Evolutionary conservation across 345 rosid species (phyloP).

Genomic region (Capsella bursapastoris): DNA sequence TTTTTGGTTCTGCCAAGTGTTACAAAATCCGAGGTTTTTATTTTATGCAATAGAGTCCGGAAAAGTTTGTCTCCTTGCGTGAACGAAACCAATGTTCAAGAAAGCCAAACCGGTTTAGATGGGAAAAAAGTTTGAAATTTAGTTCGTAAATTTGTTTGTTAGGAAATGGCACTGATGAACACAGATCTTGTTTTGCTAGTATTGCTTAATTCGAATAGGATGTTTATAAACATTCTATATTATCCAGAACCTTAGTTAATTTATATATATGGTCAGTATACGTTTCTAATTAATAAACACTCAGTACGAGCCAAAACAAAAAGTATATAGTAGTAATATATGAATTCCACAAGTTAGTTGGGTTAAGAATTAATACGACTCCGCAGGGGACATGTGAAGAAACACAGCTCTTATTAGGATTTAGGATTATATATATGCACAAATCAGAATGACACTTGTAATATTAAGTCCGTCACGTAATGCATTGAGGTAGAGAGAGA

Average conservation of each 20-base stretch:
- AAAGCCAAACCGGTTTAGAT: slow-evolving; percentile 29
- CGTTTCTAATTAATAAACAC: not conserved
- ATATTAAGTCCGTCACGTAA: slow-evolving; percentile 35
- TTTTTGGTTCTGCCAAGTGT: slow-evolving; percentile 18
- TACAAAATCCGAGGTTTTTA: slow-evolving; percentile 32
- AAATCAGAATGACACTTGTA: slow-evolving; percentile 44
- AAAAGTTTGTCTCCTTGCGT: slow-evolving; percentile 39
- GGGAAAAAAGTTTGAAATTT: not conserved
- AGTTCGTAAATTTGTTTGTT: slow-evolving; percentile 1
- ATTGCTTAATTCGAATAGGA: slow-evolving; percentile 9
- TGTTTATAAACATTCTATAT: slow-evolving; percentile 43
- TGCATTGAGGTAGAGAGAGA: slow-evolving; percentile 7
- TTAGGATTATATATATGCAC: not conserved
- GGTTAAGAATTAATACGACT: slow-evolving; percentile 33
- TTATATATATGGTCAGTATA: not conserved
- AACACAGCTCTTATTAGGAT: slow-evolving; percentile 35
- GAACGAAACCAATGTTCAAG: slow-evolving; percentile 23
- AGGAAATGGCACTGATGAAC: slow-evolving; percentile 19
- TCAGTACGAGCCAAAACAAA: slow-evolving; percentile 18
- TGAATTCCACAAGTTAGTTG: slow-evolving; percentile 39
- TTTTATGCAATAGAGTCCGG: slow-evolving; percentile 37
- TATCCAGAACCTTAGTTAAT: slow-evolving; percentile 4
- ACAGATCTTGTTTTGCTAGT: slow-evolving; percentile 27
- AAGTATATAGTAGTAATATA: slow-evolving; percentile 7
- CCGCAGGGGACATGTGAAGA: slow-evolving; percentile 35